These are phyloP conservation scores for Trichomonas vaginalis DNA, from an alignment of 208 protist species.

Conservation along the genomic window DNA sequence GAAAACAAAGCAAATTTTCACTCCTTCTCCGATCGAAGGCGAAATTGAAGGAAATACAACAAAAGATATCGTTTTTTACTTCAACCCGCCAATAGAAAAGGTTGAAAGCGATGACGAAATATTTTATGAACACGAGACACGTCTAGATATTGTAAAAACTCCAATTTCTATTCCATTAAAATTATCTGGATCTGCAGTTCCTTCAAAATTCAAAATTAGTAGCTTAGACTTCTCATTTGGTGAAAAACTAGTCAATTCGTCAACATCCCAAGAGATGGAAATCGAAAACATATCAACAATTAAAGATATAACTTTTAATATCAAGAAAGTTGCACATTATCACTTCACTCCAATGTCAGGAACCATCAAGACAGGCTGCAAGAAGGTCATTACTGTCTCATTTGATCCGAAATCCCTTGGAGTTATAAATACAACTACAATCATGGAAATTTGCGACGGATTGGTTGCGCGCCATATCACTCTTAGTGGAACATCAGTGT, in stretches of 20 bases:
- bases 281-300: background rate
- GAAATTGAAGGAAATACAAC: background rate
- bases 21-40: background rate
- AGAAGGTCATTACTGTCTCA: background rate
- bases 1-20: background rate
- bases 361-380: background rate
- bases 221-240: background rate
- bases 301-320: background rate
- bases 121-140: background rate
- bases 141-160: background rate
- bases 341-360: background rate
- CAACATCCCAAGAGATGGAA: background rate
- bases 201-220: background rate
- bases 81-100: background rate
- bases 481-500: background rate
- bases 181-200: background rate
- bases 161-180: background rate
- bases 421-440: background rate
- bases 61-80: background rate
- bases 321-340: background rate
- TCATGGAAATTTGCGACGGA: background rate
- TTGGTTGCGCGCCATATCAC: background rate
- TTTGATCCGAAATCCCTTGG: background rate
- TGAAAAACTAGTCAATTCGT: background rate
- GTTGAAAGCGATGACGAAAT: background rate